Conservation (phyloP, 2,329 filamentous ascomycete species). For the Neopestalotiopsis sp. region DNA sequence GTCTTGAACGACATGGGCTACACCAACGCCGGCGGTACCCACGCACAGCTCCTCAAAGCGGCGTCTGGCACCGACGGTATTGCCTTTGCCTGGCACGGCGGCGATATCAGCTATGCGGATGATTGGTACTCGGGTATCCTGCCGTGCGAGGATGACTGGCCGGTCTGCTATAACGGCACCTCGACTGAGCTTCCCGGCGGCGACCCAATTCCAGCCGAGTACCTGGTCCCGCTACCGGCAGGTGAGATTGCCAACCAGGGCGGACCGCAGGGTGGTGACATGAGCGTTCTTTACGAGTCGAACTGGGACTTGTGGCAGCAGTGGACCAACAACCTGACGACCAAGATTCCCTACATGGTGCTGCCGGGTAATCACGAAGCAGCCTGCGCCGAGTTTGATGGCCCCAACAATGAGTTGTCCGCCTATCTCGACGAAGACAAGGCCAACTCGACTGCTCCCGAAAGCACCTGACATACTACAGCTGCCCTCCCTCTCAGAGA, state of each 20-base stretch:
- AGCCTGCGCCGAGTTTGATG: constrained; percentile 53
- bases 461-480: constrained; percentile 47
- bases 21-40: constrained; percentile 10
- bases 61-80: background rate
- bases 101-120: constrained; percentile 64
- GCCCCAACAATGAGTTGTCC: constrained; percentile 39
- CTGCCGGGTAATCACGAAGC: constrained; percentile 67
- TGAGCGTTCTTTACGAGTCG: constrained; percentile 53
- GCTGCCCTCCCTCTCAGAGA: constrained; percentile 41
- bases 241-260: constrained; percentile 45
- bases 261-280: constrained; percentile 12
- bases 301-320: constrained; percentile 63
- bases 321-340: constrained; percentile 57
- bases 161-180: constrained; percentile 13
- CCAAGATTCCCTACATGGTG: constrained; percentile 60
- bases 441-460: constrained; percentile 46
- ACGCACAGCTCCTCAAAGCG: constrained; percentile 8
- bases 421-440: constrained; percentile 15
- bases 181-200: constrained; percentile 7
- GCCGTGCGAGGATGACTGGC: constrained; percentile 12
- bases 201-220: constrained; percentile 25
- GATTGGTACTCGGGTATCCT: constrained; percentile 54
- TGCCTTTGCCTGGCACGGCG: constrained; percentile 47
- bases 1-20: constrained; percentile 15
- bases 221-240: constrained; percentile 51